These are phyloP conservation scores for Pyricularia grisea DNA, from an alignment of 2,329 filamentous ascomycete genomes.

Conservation along the genomic window DNA sequence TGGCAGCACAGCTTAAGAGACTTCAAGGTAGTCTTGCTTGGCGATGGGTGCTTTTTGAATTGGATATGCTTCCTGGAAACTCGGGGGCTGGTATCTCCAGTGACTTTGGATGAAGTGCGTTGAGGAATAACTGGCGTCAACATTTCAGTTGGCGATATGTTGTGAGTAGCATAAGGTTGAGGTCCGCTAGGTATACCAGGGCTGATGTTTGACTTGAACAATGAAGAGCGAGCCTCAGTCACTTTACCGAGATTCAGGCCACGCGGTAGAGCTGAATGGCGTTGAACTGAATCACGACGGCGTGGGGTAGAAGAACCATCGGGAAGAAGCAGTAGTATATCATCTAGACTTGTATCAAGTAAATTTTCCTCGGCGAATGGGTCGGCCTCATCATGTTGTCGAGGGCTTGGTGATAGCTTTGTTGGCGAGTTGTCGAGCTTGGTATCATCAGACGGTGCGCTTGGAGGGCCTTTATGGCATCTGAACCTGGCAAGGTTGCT, in stretches of 20 bases:
- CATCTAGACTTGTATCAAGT: constrained; percentile 1
- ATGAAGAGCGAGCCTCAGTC: neutral
- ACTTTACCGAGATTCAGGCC: neutral
- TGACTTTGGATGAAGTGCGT: neutral
- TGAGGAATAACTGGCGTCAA: neutral
- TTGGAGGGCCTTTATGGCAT: neutral
- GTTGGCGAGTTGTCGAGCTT: neutral
- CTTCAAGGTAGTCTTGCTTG: neutral
- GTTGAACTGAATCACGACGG: neutral
- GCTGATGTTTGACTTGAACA: neutral
- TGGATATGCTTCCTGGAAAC: neutral
- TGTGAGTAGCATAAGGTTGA: neutral
- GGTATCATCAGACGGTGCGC: neutral
- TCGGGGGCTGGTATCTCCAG: neutral
- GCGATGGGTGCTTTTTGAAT: neutral
- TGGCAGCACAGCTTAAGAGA: neutral
- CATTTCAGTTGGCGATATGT: neutral
- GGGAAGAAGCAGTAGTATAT: neutral
- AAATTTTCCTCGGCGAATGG: constrained; percentile 2
- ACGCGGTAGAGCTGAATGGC: neutral
- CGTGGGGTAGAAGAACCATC: neutral
- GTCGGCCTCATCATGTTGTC: neutral
- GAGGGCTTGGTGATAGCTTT: neutral
- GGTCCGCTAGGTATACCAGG: neutral
- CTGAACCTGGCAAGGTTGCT: neutral